These are phyloP conservation scores for Paxillus rubicundulus DNA, from an alignment of 768 basidiomycete species.

Conservation along the genomic window DNA sequence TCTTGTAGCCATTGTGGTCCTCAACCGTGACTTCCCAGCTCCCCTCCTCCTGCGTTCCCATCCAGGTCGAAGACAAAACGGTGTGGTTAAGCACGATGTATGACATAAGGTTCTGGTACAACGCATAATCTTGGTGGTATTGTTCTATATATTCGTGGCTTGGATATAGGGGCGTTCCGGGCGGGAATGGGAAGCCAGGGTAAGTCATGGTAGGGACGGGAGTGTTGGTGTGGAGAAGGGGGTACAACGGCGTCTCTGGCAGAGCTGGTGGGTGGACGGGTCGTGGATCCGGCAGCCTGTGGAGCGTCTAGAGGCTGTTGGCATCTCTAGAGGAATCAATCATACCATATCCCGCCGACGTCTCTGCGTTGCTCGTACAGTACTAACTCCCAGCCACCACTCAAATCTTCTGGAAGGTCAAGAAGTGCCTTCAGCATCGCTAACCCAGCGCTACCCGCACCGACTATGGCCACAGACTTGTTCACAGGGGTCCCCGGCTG, in stretches of 20 bases:
- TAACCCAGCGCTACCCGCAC: constrained; percentile 56
- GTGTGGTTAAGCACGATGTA: constrained; percentile 44
- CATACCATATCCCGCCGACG: constrained; percentile 59
- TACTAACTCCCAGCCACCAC: constrained; percentile 43
- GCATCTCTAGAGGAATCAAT: neutral
- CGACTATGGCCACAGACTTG: constrained; percentile 57
- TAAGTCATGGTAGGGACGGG: constrained; percentile 58
- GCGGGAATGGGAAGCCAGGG: constrained; percentile 52
- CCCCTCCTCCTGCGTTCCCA: constrained; percentile 36
- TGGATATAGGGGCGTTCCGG: constrained; percentile 50
- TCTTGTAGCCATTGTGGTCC: constrained; percentile 17
- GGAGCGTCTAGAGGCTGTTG: neutral
- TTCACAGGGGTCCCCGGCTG: neutral
- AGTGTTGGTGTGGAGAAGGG: constrained; percentile 51
- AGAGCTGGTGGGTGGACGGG: constrained; percentile 41
- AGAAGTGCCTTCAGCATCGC: constrained; percentile 49
- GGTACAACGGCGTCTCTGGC: constrained; percentile 56
- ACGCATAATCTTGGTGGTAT: constrained; percentile 47
- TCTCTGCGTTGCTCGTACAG: constrained; percentile 52
- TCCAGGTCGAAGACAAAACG: constrained; percentile 44
- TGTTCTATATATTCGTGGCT: constrained; percentile 42
- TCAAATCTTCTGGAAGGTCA: constrained; percentile 42
- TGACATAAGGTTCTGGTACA: constrained; percentile 36
- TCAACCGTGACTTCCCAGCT: constrained; percentile 44
- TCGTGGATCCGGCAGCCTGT: constrained; percentile 35